Evolutionary conservation across 768 basidiomycete species (phyloP).

Genomic region (Sutorius australiensis): DNA sequence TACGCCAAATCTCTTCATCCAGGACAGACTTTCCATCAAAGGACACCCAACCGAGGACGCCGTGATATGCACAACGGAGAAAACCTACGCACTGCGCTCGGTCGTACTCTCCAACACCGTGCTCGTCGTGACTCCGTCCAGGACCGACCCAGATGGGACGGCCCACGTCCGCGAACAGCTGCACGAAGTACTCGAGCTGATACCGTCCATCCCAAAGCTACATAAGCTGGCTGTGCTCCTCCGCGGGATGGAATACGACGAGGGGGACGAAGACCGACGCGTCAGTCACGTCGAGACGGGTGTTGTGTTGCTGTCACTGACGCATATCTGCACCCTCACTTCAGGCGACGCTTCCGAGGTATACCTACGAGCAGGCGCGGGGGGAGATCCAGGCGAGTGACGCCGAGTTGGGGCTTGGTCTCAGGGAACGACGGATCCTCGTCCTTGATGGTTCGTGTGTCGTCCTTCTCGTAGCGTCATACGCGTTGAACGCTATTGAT

Average conservation of each 20-base stretch:
- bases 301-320: neutral
- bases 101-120: constrained; percentile 88
- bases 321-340: neutral
- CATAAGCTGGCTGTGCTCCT: constrained; percentile 62
- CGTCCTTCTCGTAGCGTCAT: neutral
- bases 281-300: constrained; percentile 16
- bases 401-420: constrained; percentile 58
- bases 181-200: constrained; percentile 80
- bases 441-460: constrained; percentile 54
- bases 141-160: constrained; percentile 34
- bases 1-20: neutral
- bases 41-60: constrained; percentile 82
- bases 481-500: neutral
- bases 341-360: constrained; percentile 41
- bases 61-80: constrained; percentile 77
- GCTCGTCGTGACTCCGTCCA: constrained; percentile 60
- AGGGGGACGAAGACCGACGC: constrained; percentile 45
- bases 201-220: constrained; percentile 71
- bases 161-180: constrained; percentile 77
- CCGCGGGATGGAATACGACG: constrained; percentile 67
- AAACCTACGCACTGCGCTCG: constrained; percentile 80
- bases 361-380: constrained; percentile 54
- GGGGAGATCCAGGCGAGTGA: constrained; percentile 80
- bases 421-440: constrained; percentile 70
- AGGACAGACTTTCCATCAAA: constrained; percentile 67